Percentiles rank a stretch among this genome's conserved stretches.
Conservation (phyloP, 306 rosid species). For the Hippophae tibetana region DNA sequence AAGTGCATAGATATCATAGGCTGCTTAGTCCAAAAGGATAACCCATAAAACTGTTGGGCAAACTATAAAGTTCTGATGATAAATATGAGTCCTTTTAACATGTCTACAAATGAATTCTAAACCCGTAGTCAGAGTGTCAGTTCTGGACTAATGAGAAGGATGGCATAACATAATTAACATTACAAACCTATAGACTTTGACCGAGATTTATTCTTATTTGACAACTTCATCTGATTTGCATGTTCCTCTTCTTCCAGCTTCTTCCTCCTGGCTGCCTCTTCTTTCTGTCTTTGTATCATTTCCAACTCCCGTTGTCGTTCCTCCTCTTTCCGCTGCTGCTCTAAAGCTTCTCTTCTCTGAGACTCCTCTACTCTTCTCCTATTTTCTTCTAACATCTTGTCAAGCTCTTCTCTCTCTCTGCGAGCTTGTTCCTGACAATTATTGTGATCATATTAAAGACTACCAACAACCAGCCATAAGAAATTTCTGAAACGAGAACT, state of each 20-base stretch:
- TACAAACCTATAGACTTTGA: constrained; percentile 27
- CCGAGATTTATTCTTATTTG: constrained; percentile 48
- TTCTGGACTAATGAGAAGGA: too few species aligned
- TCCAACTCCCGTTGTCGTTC: constrained; percentile 73
- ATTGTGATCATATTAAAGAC: constrained; percentile 11
- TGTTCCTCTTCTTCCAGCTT: constrained; percentile 68
- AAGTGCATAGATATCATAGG: too few species aligned
- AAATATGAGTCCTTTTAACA: too few species aligned
- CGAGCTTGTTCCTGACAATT: constrained; percentile 64
- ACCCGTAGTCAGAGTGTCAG: too few species aligned
- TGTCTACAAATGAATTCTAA: too few species aligned
- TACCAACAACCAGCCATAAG: background rate
- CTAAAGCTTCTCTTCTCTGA: constrained; percentile 77
- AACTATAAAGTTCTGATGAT: too few species aligned
- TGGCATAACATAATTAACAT: too few species aligned
- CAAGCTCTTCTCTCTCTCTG: constrained; percentile 82
- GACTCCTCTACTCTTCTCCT: constrained; percentile 86
- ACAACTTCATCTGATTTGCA: constrained; percentile 35
- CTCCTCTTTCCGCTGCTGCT: constrained; percentile 72
- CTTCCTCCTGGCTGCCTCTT: constrained; percentile 71
- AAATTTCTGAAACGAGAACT: background rate
- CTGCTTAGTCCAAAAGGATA: too few species aligned
- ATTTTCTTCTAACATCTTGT: constrained; percentile 86
- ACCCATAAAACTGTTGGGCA: too few species aligned
- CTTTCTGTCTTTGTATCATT: constrained; percentile 76